Conservation (phyloP, 139 green algal genomes). For the Chlorella sp. region DNA sequence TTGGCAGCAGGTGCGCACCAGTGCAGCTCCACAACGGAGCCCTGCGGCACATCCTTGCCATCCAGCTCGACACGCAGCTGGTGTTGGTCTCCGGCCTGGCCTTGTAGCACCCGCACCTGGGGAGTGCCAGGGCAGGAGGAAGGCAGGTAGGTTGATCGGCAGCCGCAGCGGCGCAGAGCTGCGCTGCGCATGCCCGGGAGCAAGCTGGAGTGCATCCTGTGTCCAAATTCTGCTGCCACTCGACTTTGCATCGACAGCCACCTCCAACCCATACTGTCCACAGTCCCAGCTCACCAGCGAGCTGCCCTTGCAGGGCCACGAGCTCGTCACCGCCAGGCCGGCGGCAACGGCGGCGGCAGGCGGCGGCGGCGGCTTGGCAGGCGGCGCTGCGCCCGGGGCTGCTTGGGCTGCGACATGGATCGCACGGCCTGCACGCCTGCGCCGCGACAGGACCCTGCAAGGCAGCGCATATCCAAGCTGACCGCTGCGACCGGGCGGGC, state of each 20-base stretch:
- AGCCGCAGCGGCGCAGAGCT: too few species aligned
- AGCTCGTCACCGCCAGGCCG: not conserved
- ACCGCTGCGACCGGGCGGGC: too few species aligned
- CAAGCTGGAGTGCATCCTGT: not conserved
- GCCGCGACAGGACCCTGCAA: too few species aligned
- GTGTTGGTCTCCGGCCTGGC: not conserved
- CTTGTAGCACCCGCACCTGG: constrained; percentile 26
- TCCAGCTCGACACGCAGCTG: constrained; percentile 3
- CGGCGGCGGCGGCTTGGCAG: not conserved
- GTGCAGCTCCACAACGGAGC: constrained; percentile 20
- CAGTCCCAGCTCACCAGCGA: constrained; percentile 13
- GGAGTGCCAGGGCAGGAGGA: not conserved
- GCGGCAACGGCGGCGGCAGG: not conserved
- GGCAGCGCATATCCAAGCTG: too few species aligned
- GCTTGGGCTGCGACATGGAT: too few species aligned
- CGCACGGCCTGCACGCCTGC: too few species aligned
- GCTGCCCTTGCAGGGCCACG: constrained; percentile 32
- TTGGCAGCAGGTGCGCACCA: constrained; percentile 23
- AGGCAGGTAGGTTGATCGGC: not conserved
- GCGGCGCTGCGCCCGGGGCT: too few species aligned
- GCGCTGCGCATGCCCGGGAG: too few species aligned
- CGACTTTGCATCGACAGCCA: not conserved
- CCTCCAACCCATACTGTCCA: not conserved
- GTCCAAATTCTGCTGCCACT: not conserved
- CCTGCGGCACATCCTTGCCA: not conserved